Evolutionary conservation across 345 rosid species (phyloP).

Genomic region (Erysimum cheiranthoides): DNA sequence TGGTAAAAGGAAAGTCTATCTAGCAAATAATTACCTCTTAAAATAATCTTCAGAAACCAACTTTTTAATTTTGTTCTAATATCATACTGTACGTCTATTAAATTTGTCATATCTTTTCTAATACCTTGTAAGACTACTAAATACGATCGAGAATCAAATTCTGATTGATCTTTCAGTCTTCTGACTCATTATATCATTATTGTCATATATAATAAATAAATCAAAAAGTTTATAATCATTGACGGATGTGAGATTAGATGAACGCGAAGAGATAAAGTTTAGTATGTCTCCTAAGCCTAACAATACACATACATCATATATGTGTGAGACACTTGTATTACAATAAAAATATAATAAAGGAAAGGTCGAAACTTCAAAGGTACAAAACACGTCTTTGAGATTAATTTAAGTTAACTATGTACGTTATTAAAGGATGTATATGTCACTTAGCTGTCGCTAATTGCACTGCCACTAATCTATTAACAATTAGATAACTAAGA

Average conservation of each 20-base stretch:
- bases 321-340: background rate
- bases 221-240: background rate
- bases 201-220: background rate
- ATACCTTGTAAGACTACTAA: too few species aligned
- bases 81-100: background rate
- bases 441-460: constrained; percentile 38
- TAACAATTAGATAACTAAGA: constrained; percentile 9
- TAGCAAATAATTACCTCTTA: too few species aligned
- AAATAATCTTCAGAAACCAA: background rate
- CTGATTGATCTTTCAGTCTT: too few species aligned
- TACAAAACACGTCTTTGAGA: constrained; percentile 23
- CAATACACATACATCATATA: too few species aligned
- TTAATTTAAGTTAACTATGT: background rate
- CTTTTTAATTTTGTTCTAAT: background rate
- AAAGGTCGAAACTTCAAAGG: constrained; percentile 29
- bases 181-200: too few species aligned
- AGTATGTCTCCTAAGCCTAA: constrained; percentile 6
- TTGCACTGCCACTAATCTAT: constrained; percentile 28
- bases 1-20: background rate
- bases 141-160: too few species aligned
- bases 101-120: too few species aligned
- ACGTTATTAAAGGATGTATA: constrained; percentile 1
- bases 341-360: constrained; percentile 8
- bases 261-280: constrained; percentile 17
- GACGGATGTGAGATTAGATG: constrained; percentile 9